Conservation (phyloP, 2,329 filamentous ascomycete genomes). For the Trichoderma sp. region DNA sequence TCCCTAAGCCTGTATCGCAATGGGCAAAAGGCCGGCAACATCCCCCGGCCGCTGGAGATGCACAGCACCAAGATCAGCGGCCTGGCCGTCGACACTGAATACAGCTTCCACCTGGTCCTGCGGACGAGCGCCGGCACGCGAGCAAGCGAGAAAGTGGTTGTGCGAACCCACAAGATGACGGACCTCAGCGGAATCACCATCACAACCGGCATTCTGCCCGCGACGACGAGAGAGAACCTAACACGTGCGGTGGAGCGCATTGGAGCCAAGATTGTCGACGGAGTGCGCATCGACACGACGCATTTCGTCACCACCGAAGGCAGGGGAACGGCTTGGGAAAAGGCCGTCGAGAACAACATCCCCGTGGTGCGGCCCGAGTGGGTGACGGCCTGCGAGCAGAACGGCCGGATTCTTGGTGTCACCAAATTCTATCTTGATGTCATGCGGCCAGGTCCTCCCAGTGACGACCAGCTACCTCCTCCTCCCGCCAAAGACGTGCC, state of each 20-base stretch:
- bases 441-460: constrained; percentile 45
- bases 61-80: constrained; percentile 96
- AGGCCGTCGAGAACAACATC: constrained; percentile 96
- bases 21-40: constrained; percentile 92
- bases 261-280: constrained; percentile 86
- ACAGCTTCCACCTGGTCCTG: constrained; percentile 89
- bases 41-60: constrained; percentile 82
- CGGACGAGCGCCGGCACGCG: constrained; percentile 87
- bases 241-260: constrained; percentile 77
- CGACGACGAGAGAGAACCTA: constrained; percentile 68
- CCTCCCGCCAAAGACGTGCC: constrained; percentile 36
- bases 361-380: constrained; percentile 95
- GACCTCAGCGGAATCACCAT: constrained; percentile 94
- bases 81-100: constrained; percentile 93
- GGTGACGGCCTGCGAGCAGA: constrained; percentile 93
- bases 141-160: constrained; percentile 75
- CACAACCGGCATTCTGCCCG: constrained; percentile 81
- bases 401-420: constrained; percentile 88
- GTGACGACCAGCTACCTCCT: constrained; percentile 35
- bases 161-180: constrained; percentile 97
- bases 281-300: constrained; percentile 92
- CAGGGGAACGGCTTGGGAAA: constrained; percentile 86
- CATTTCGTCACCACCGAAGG: constrained; percentile 98
- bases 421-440: constrained; percentile 96
- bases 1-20: constrained; percentile 91